Conservation (phyloP, 2,329 filamentous ascomycete species). For the Paraphaeosphaeria sporulosa region DNA sequence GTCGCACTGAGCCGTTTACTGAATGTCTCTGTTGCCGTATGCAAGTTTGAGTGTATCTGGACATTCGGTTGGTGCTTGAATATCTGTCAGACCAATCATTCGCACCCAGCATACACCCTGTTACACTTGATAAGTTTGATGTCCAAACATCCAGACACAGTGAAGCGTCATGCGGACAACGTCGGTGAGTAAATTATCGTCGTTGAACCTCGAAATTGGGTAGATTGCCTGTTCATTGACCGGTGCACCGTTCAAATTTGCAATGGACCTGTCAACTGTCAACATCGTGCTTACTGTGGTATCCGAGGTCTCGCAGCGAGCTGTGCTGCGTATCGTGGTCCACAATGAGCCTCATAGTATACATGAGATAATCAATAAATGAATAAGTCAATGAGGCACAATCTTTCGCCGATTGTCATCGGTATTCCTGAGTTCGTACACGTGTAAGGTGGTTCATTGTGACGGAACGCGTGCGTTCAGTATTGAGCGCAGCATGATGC, state of each 20-base stretch:
- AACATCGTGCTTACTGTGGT: conserved; percentile 22
- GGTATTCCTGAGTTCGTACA: neutral
- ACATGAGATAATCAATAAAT: neutral
- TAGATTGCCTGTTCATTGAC: conserved; percentile 15
- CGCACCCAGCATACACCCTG: neutral
- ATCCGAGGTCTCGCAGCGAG: neutral
- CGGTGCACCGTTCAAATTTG: conserved; percentile 14
- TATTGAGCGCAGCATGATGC: conserved; percentile 6
- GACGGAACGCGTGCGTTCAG: conserved; percentile 15
- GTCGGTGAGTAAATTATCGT: conserved; percentile 15
- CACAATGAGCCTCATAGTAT: neutral
- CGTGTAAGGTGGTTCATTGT: conserved; percentile 5
- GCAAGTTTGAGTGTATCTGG: conserved; percentile 8
- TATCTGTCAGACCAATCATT: neutral
- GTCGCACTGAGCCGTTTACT: conserved; percentile 7
- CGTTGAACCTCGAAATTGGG: conserved; percentile 15
- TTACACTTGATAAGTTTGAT: neutral
- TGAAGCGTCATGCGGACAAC: conserved; percentile 5
- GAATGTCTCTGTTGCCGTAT: neutral
- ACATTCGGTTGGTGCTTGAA: neutral
- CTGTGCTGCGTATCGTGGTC: conserved; percentile 1
- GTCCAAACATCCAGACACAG: neutral
- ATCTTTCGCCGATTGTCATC: neutral
- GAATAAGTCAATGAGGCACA: neutral
- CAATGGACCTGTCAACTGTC: conserved; percentile 32